phyloP scores from a whole-genome alignment of 1,139 yeast species.

The Trichomonascaceae sp. region DNA sequence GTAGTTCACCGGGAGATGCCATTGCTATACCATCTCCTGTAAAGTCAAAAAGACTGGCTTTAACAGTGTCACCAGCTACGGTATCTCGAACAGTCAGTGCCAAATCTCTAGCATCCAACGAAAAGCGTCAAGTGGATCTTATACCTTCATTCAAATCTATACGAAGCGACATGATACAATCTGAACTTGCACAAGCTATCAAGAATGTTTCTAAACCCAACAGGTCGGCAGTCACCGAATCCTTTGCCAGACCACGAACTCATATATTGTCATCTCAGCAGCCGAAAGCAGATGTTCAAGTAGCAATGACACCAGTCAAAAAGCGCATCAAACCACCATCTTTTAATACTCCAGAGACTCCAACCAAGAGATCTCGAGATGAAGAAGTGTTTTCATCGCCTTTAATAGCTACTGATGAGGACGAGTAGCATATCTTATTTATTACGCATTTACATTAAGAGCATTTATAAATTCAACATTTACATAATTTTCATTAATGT shows the following conservation, averaged over 20 bases:
- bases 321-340: slow-evolving; percentile 4
- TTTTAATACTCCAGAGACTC: slow-evolving; percentile 2
- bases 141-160: slow-evolving; percentile 9
- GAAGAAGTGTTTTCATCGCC: slow-evolving; percentile 9
- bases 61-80: slow-evolving; percentile 4
- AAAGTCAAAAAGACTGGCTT: neutral
- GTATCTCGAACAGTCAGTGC: slow-evolving; percentile 9
- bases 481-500: neutral
- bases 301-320: slow-evolving; percentile 5
- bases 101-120: slow-evolving; percentile 8
- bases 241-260: neutral
- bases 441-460: neutral
- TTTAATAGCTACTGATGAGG: slow-evolving; percentile 7
- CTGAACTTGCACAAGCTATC: slow-evolving; percentile 23
- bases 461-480: neutral
- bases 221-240: slow-evolving; percentile 14
- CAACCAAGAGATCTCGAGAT: slow-evolving; percentile 2
- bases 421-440: neutral
- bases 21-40: neutral
- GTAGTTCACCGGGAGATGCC: neutral
- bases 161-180: slow-evolving; percentile 14
- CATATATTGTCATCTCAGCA: neutral
- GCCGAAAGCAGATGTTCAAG: slow-evolving; percentile 4
- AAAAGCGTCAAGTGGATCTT: slow-evolving; percentile 22
- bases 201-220: slow-evolving; percentile 22